Percentiles rank a stretch among this genome's conserved stretches.
Conservation (phyloP, 176 grass and related monocot genomes). For the Lolium perenne region DNA sequence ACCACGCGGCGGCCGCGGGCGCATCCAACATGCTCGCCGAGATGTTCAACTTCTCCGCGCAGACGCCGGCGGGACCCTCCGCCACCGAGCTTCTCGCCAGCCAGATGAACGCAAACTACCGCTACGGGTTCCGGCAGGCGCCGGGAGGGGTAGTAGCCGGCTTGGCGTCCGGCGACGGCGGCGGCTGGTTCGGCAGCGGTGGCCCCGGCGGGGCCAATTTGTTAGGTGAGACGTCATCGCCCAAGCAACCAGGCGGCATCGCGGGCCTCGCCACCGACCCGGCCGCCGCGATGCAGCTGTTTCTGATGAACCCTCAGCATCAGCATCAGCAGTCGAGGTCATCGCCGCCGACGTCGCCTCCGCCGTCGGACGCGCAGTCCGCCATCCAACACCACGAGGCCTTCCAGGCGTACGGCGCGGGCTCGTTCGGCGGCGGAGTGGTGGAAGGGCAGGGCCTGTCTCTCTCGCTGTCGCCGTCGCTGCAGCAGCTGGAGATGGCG, state of each 20-base stretch:
- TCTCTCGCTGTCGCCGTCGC: conserved; percentile 79
- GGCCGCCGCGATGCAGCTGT: conserved; percentile 81
- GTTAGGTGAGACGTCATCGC: conserved; percentile 64
- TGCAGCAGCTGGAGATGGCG: conserved; percentile 96
- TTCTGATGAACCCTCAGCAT: conserved; percentile 84
- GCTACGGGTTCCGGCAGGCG: conserved; percentile 48
- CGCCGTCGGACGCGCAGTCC: conserved; percentile 51
- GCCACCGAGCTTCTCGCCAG: conserved; percentile 76
- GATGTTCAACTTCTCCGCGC: conserved; percentile 89
- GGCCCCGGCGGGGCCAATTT: conserved; percentile 36
- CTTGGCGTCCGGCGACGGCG: conserved; percentile 46
- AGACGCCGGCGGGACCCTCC: conserved; percentile 57
- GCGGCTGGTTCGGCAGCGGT: conserved; percentile 52
- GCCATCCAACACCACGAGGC: conserved; percentile 68
- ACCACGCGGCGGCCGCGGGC: conserved; percentile 57
- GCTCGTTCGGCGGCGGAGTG: conserved; percentile 61
- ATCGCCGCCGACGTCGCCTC: conserved; percentile 61
- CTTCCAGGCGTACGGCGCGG: conserved; percentile 69
- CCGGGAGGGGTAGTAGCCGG: conserved; percentile 23
- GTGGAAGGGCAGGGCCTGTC: conserved; percentile 90
- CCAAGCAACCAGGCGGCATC: conserved; percentile 49
- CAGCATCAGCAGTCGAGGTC: conserved; percentile 48
- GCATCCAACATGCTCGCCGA: conserved; percentile 90
- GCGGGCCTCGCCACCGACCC: conserved; percentile 58
- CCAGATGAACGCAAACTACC: conserved; percentile 76